Conservation (phyloP, 345 rosid species). For the Leavenworthia alabamica region DNA sequence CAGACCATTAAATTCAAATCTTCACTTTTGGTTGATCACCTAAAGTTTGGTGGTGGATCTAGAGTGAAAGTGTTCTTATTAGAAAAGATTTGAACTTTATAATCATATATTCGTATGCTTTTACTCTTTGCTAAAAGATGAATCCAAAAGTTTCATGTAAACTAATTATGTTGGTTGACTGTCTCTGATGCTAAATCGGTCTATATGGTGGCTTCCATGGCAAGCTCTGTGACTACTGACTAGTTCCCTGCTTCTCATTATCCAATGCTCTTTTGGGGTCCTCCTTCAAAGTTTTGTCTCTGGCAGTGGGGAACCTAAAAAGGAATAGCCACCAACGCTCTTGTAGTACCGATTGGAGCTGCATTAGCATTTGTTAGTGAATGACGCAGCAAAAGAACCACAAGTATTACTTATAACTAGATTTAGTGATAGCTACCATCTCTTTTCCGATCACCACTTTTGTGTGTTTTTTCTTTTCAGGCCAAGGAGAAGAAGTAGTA, state of each 20-base stretch:
- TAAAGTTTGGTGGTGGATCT: constrained; percentile 24
- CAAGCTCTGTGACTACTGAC: constrained; percentile 91
- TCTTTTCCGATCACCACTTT: background rate
- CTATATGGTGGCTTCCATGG: constrained; percentile 40
- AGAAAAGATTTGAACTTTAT: background rate
- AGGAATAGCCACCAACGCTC: constrained; percentile 58
- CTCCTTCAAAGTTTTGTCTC: constrained; percentile 46
- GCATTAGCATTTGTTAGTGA: constrained; percentile 99
- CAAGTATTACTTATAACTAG: constrained; percentile 68
- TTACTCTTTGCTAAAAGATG: background rate
- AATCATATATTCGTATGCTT: background rate
- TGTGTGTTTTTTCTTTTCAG: constrained; percentile 15
- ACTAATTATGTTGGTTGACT: background rate
- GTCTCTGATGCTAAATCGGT: constrained; percentile 7
- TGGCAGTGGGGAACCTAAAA: constrained; percentile 50
- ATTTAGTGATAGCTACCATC: constrained; percentile 23
- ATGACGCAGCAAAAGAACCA: constrained; percentile 92
- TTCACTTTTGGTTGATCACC: constrained; percentile 21
- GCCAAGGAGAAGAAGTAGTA: constrained; percentile 24
- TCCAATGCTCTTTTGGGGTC: too few relatives aligned
- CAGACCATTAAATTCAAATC: constrained; percentile 17
- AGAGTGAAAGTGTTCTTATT: background rate
- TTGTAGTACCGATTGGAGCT: constrained; percentile 89
- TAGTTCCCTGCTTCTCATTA: too few relatives aligned
- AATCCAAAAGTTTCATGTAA: background rate